Evolutionary conservation across 1,284 basidiomycete genomes (phyloP).

Genomic region (Lignosus rhinocerotis): DNA sequence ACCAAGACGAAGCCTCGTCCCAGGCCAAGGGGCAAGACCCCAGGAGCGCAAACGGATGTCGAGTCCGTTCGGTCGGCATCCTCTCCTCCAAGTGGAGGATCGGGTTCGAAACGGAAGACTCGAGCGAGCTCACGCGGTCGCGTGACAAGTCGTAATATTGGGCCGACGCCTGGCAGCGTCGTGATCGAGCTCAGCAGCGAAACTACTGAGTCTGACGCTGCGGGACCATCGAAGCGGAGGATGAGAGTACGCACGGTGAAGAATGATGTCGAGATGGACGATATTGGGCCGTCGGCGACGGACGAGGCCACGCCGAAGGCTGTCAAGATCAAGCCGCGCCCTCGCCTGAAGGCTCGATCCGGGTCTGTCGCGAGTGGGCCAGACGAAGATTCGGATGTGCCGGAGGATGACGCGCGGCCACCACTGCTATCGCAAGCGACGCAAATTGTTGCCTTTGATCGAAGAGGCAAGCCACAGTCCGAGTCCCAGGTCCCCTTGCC

Average conservation of each 20-base stretch:
- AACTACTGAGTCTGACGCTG: conserved; percentile 9
- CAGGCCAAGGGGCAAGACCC: conserved; percentile 6
- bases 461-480: not conserved
- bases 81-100: not conserved
- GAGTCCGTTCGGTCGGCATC: conserved; percentile 3
- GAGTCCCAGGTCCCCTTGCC: not conserved
- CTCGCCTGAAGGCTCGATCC: conserved; percentile 4
- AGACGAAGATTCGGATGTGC: not conserved
- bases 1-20: conserved; percentile 14
- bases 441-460: not conserved
- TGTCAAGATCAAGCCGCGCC: conserved; percentile 11
- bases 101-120: conserved; percentile 2
- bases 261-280: conserved; percentile 5
- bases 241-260: not conserved
- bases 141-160: conserved; percentile 2
- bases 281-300: not conserved
- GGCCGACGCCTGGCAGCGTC: not conserved
- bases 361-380: not conserved
- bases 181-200: conserved; percentile 18
- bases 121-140: conserved; percentile 1
- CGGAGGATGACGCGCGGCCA: not conserved
- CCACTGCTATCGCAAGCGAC: not conserved
- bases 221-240: conserved; percentile 4
- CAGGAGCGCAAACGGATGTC: conserved; percentile 6
- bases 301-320: conserved; percentile 9